These are phyloP conservation scores for Pythium guiyangense DNA, from an alignment of 352 stramenopile genomes.

Conservation along the genomic window DNA sequence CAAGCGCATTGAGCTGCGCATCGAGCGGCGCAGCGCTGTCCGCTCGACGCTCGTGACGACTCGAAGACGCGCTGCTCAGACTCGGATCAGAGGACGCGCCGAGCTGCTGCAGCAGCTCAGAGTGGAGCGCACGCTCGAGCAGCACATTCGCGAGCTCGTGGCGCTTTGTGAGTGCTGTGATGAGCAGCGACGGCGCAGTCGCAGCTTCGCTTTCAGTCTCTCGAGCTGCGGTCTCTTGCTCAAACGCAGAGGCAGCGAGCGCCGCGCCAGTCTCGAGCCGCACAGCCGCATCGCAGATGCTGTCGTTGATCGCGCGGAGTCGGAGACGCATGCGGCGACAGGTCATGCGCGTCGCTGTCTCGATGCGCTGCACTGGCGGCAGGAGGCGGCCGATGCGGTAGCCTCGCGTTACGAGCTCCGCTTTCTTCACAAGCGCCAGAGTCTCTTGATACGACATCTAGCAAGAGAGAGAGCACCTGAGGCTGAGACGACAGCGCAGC, in stretches of 20 bases:
- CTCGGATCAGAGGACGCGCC: background rate
- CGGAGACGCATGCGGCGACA: conserved; percentile 33
- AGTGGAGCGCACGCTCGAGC: conserved; percentile 31
- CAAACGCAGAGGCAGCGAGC: background rate
- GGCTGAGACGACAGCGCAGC: background rate
- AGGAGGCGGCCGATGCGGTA: conserved; percentile 44
- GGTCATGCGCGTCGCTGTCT: conserved; percentile 23
- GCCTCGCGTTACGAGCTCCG: conserved; percentile 44
- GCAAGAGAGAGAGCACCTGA: too few species aligned
- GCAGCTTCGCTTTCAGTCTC: conserved; percentile 11
- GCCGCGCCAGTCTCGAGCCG: background rate
- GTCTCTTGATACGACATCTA: conserved; percentile 24
- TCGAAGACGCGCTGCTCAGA: background rate
- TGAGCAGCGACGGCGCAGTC: conserved; percentile 45
- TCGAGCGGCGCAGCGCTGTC: background rate
- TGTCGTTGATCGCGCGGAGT: conserved; percentile 45
- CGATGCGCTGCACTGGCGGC: conserved; percentile 50
- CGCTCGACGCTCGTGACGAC: background rate
- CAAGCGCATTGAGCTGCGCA: background rate
- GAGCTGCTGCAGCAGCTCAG: conserved; percentile 13
- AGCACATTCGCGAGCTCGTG: conserved; percentile 28
- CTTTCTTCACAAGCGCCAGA: conserved; percentile 51
- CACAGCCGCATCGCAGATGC: conserved; percentile 17
- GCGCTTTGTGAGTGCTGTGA: conserved; percentile 47
- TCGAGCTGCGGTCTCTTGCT: background rate